Conservation (phyloP, 306 rosid genomes). For the Cicer cuneatum region DNA sequence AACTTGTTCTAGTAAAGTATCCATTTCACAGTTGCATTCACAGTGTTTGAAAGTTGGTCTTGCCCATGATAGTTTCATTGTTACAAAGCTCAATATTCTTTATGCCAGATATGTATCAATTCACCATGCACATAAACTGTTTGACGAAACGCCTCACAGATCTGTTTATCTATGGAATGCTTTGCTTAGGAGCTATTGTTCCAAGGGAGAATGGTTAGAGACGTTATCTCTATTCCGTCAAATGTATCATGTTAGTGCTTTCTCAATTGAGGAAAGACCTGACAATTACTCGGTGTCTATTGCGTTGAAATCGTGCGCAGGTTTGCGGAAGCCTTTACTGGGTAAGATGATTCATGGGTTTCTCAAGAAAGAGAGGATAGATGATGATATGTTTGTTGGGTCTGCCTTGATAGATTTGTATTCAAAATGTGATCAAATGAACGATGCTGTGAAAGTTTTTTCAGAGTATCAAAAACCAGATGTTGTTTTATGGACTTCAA, state of each 20-base stretch:
- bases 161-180: slow-evolving; percentile 70
- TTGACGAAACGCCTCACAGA: slow-evolving; percentile 42
- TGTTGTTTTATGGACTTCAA: slow-evolving; percentile 73
- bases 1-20: slow-evolving; percentile 47
- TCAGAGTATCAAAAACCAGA: slow-evolving; percentile 65
- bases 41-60: slow-evolving; percentile 60
- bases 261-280: slow-evolving; percentile 49
- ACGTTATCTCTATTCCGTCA: slow-evolving; percentile 45
- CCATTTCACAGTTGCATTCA: slow-evolving; percentile 58
- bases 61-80: slow-evolving; percentile 63
- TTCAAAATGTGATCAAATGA: slow-evolving; percentile 68
- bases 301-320: slow-evolving; percentile 69
- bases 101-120: slow-evolving; percentile 56
- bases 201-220: slow-evolving; percentile 58
- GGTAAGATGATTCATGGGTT: slow-evolving; percentile 72
- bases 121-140: slow-evolving; percentile 28
- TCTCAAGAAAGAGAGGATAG: slow-evolving; percentile 54
- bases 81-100: slow-evolving; percentile 60
- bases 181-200: slow-evolving; percentile 60
- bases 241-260: slow-evolving; percentile 53
- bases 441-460: slow-evolving; percentile 60
- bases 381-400: slow-evolving; percentile 71
- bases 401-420: slow-evolving; percentile 70
- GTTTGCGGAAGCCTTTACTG: slow-evolving; percentile 49
- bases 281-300: slow-evolving; percentile 66